Conservation (phyloP, 371 early-diverging fungal species). For the Haplosporangium sp. region DNA sequence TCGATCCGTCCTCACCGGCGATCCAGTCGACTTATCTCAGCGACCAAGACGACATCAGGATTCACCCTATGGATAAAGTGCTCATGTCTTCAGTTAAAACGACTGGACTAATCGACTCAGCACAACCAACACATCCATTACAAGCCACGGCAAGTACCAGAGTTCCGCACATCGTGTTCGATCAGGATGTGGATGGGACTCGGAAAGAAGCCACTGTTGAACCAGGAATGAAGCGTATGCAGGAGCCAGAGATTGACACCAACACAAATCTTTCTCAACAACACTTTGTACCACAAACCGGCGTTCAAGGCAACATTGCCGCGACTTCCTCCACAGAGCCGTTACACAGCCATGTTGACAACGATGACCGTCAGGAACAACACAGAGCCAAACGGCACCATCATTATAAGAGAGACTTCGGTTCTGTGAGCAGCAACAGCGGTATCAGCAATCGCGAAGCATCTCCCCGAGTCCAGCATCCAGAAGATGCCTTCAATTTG, state of each 20-base stretch:
- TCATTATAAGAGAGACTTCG: background rate
- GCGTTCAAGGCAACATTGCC: too few relatives aligned
- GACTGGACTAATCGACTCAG: background rate
- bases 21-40: background rate
- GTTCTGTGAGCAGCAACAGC: background rate
- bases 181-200: too few relatives aligned
- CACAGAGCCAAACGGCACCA: background rate
- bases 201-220: too few relatives aligned
- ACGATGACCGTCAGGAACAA: background rate
- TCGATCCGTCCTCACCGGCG: conserved; percentile 10
- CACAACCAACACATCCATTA: background rate
- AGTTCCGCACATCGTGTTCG: too few relatives aligned
- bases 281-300: background rate
- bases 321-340: background rate
- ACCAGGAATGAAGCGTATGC: too few relatives aligned
- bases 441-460: background rate
- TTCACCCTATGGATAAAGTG: conserved; percentile 27
- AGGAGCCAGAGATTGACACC: too few relatives aligned
- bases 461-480: conserved; percentile 3
- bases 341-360: background rate
- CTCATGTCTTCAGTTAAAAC: too few relatives aligned
- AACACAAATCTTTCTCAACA: background rate
- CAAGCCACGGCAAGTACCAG: background rate
- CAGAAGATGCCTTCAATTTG: conserved; percentile 21
- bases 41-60: conserved; percentile 4